Conservation (phyloP, 2,329 filamentous ascomycete genomes). For the Botrytis deweyae region DNA sequence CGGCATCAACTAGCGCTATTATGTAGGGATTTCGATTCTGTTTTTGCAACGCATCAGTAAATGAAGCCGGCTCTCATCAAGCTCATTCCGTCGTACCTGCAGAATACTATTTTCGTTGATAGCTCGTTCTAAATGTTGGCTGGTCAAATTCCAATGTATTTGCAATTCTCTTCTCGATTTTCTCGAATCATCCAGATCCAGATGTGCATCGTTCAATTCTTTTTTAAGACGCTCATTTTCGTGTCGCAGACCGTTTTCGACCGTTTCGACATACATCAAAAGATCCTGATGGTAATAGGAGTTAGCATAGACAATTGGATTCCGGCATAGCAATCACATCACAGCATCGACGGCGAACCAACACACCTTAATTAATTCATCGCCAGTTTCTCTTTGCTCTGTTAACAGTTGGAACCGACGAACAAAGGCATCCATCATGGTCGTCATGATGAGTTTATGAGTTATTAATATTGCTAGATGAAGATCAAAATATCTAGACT, state of each 20-base stretch:
- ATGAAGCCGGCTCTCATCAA: not conserved
- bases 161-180: constrained; percentile 52
- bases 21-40: constrained; percentile 56
- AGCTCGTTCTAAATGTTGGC: constrained; percentile 41
- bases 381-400: constrained; percentile 43
- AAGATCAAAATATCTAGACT: not conserved
- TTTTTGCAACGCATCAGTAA: constrained; percentile 8
- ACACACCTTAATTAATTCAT: constrained; percentile 49
- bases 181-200: constrained; percentile 53
- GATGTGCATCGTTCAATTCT: constrained; percentile 46
- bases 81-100: constrained; percentile 44
- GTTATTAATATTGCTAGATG: not conserved
- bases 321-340: not conserved
- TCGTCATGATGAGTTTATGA: constrained; percentile 16
- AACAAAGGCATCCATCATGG: constrained; percentile 47
- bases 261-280: constrained; percentile 46
- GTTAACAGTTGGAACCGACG: constrained; percentile 49
- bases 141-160: constrained; percentile 45
- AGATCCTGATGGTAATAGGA: constrained; percentile 45
- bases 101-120: constrained; percentile 45
- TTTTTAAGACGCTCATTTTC: constrained; percentile 47
- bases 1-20: constrained; percentile 60
- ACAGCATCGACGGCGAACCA: not conserved
- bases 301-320: not conserved
- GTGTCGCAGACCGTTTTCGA: constrained; percentile 46